phyloP scores from a whole-genome alignment of 2,329 filamentous ascomycete genomes.

The Colletotrichum gigasporum region DNA sequence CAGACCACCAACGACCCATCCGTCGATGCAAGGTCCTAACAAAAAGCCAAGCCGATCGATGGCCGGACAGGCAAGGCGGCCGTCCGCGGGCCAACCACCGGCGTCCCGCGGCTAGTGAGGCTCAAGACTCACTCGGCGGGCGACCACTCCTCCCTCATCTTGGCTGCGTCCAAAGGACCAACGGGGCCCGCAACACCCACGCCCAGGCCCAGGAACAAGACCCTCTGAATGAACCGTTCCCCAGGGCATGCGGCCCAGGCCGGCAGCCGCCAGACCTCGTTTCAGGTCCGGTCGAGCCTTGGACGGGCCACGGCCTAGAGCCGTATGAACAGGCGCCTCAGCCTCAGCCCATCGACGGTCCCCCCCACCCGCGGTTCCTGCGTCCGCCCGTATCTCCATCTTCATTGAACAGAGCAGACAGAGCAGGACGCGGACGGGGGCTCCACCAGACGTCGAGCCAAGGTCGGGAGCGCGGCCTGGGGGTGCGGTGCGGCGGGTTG shows the following conservation, averaged over 20 bases:
- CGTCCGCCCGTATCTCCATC: neutral
- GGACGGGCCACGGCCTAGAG: neutral
- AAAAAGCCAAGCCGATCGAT: constrained; percentile 1
- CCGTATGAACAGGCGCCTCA: constrained; percentile 30
- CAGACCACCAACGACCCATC: neutral
- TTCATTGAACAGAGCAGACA: too few species aligned
- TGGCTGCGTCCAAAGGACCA: neutral
- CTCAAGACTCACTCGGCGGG: too few species aligned
- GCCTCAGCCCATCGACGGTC: too few species aligned
- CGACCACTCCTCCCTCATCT: neutral
- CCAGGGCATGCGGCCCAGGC: constrained; percentile 19
- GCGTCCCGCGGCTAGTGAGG: neutral
- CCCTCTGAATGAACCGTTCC: neutral
- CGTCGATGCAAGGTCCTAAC: neutral
- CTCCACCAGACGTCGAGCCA: neutral
- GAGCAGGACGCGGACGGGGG: too few species aligned
- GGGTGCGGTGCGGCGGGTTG: neutral
- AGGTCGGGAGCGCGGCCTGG: neutral
- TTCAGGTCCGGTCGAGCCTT: constrained; percentile 18
- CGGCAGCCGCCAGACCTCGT: constrained; percentile 22
- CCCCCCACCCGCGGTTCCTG: too few species aligned
- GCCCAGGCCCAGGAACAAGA: neutral
- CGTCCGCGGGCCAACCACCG: neutral
- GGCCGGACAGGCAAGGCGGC: neutral
- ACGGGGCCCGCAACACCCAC: too few species aligned